Evolutionary conservation across 192 early-diverging fungal genomes (phyloP).

Genomic region (Backusella westeae): DNA sequence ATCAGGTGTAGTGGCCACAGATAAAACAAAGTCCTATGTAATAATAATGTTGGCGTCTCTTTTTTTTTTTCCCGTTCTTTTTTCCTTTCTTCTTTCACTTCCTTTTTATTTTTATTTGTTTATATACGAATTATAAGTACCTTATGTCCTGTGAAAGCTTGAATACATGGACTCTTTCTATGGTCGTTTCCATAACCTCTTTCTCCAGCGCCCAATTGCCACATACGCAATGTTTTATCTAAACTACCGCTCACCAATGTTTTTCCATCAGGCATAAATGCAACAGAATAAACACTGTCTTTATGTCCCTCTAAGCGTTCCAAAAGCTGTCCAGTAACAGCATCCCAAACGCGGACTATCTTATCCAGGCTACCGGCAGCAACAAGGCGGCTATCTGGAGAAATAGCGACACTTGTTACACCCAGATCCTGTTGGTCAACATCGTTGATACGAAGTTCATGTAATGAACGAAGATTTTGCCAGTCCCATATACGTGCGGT

Average conservation of each 20-base stretch:
- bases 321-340: constrained; percentile 71
- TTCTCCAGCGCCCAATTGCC: constrained; percentile 72
- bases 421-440: constrained; percentile 84
- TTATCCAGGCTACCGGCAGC: constrained; percentile 93
- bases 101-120: not conserved
- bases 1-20: constrained; percentile 83
- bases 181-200: constrained; percentile 30
- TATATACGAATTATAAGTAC: constrained; percentile 17
- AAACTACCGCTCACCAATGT: constrained; percentile 90
- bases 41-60: not conserved
- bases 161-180: constrained; percentile 40
- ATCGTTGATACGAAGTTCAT: constrained; percentile 78
- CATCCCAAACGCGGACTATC: constrained; percentile 95
- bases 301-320: constrained; percentile 95
- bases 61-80: not conserved
- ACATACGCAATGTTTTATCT: constrained; percentile 90
- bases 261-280: constrained; percentile 92
- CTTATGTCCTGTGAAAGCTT: constrained; percentile 56
- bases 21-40: constrained; percentile 91
- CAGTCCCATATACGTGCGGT: constrained; percentile 90
- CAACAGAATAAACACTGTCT: constrained; percentile 95
- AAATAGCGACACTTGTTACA: constrained; percentile 96
- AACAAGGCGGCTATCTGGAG: constrained; percentile 86
- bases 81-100: not conserved
- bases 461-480: constrained; percentile 68